These are phyloP conservation scores for Coemansia sp. DNA, from an alignment of 192 early-diverging fungal species.

Conservation along the genomic window DNA sequence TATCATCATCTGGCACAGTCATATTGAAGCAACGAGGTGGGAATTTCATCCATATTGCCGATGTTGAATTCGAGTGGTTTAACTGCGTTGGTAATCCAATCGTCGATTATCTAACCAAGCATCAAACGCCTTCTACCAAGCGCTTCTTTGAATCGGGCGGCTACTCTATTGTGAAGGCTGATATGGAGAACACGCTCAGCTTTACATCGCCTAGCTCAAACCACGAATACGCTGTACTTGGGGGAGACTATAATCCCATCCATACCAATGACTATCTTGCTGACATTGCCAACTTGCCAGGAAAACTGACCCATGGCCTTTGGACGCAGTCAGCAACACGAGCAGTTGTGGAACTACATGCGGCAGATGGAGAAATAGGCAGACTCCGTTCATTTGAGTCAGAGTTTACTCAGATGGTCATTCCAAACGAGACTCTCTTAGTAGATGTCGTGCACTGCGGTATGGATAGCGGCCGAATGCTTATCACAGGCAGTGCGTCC, in stretches of 20 bases:
- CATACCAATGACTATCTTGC: constrained; percentile 93
- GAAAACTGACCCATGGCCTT: constrained; percentile 92
- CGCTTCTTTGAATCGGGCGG: too few relatives aligned
- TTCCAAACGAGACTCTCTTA: constrained; percentile 77
- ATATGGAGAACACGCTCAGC: constrained; percentile 58
- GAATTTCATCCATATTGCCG: constrained; percentile 69
- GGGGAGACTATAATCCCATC: constrained; percentile 88
- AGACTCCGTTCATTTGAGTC: constrained; percentile 78
- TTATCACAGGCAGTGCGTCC: constrained; percentile 82
- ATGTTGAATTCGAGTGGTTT: constrained; percentile 69
- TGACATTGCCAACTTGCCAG: constrained; percentile 79
- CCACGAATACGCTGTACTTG: constrained; percentile 74
- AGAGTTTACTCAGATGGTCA: constrained; percentile 86
- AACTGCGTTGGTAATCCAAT: constrained; percentile 75
- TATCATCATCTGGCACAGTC: constrained; percentile 71
- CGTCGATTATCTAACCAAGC: constrained; percentile 80
- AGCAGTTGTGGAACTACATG: constrained; percentile 86
- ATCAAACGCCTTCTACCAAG: too few relatives aligned
- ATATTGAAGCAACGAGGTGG: constrained; percentile 58
- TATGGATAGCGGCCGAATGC: constrained; percentile 92
- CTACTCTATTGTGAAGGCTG: too few relatives aligned
- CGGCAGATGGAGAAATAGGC: constrained; percentile 81
- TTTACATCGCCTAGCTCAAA: constrained; percentile 60
- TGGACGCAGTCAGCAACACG: constrained; percentile 92
- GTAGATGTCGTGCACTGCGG: constrained; percentile 86